phyloP scores from a whole-genome alignment of 345 rosid species.

The Noccaea bulbosa region DNA sequence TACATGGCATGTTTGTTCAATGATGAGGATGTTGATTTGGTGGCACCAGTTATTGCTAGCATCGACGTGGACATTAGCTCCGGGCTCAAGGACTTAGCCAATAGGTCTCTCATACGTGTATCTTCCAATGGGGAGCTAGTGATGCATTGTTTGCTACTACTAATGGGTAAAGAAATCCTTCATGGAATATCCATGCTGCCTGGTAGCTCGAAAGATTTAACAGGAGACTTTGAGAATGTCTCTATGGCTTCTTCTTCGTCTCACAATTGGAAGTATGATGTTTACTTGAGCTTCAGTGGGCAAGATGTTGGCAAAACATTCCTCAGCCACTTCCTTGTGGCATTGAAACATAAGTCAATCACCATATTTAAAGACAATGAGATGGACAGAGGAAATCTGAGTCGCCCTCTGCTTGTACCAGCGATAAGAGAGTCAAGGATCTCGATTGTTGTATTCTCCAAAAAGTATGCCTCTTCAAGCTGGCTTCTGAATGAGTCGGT shows the following conservation, averaged over 20 bases:
- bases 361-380: neutral
- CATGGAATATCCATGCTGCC: neutral
- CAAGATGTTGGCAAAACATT: neutral
- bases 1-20: constrained; percentile 16
- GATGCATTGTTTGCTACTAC: constrained; percentile 4
- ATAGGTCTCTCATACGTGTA: constrained; percentile 3
- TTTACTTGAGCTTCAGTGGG: neutral
- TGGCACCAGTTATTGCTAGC: constrained; percentile 2
- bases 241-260: neutral
- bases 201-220: neutral
- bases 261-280: neutral
- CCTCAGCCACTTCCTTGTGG: neutral
- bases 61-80: neutral
- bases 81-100: constrained; percentile 10
- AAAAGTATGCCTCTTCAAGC: neutral
- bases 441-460: neutral
- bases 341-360: neutral
- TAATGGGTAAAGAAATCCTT: constrained; percentile 13
- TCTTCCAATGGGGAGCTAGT: neutral
- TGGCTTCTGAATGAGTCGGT: neutral
- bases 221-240: neutral
- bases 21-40: neutral
- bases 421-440: neutral
- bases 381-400: neutral
- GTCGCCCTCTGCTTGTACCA: neutral